Evolutionary conservation across 2,329 filamentous ascomycete genomes (phyloP).

Genomic region (Alternaria sp.): DNA sequence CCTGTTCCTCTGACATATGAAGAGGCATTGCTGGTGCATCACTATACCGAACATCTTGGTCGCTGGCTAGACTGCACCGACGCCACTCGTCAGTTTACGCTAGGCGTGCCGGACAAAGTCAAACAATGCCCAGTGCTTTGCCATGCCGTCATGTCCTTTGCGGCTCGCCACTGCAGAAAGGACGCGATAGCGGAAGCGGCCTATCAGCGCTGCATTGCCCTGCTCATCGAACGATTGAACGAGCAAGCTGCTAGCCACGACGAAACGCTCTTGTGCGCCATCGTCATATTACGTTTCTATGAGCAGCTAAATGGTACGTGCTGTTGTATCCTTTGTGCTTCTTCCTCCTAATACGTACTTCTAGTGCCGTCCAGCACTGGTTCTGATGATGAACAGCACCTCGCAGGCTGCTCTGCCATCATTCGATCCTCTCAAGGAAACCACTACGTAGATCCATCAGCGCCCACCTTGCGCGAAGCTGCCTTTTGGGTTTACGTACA

Average conservation of each 20-base stretch:
- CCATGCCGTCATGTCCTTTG: constrained; percentile 43
- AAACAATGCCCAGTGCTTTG: constrained; percentile 40
- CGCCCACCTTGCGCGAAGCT: constrained; percentile 45
- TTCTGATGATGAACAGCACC: constrained; percentile 41
- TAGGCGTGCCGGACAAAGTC: constrained; percentile 41
- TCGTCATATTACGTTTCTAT: constrained; percentile 46
- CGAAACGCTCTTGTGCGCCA: constrained; percentile 42
- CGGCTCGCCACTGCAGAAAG: constrained; percentile 39
- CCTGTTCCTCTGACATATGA: constrained; percentile 28
- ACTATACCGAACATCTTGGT: constrained; percentile 44
- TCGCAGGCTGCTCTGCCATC: constrained; percentile 44
- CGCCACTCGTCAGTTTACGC: constrained; percentile 43
- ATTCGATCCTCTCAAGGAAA: constrained; percentile 41
- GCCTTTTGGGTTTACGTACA: constrained; percentile 48
- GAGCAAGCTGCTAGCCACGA: constrained; percentile 40
- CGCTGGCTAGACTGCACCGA: constrained; percentile 47
- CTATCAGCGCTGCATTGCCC: constrained; percentile 41
- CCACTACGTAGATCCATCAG: constrained; percentile 43
- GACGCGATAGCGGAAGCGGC: constrained; percentile 31
- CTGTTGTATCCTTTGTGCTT: not conserved
- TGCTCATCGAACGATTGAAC: constrained; percentile 44
- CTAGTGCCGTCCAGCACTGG: constrained; percentile 39
- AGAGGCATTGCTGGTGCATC: constrained; percentile 41
- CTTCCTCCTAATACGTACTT: constrained; percentile 13
- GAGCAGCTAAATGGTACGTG: constrained; percentile 43